Conservation (phyloP, 108 stramenopile species). For the Conticribra weissflogii region DNA sequence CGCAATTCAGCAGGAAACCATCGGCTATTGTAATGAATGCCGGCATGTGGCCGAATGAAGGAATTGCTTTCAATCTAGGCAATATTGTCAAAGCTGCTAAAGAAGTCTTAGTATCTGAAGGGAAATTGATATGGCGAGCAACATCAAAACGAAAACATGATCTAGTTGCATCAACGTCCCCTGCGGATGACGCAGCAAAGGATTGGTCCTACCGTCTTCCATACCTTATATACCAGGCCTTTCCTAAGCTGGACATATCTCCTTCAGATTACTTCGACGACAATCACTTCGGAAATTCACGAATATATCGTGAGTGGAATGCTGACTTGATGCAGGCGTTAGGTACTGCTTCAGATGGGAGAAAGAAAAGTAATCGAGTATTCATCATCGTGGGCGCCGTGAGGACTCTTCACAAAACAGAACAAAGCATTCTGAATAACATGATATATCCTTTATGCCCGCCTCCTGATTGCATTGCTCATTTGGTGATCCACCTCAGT, state of each 20-base stretch:
- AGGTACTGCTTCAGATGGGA: neutral
- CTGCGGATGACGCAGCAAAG: slow-evolving; percentile 3
- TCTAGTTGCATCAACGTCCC: neutral
- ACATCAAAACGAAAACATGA: neutral
- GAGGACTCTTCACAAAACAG: neutral
- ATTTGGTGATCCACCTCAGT: slow-evolving; percentile 7
- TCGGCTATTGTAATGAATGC: slow-evolving; percentile 5
- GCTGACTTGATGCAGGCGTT: neutral
- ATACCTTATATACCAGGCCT: slow-evolving; percentile 1
- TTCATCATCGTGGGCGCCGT: slow-evolving; percentile 9
- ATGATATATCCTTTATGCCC: slow-evolving; percentile 2
- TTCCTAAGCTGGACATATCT: neutral
- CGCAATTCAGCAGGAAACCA: neutral
- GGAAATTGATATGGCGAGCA: slow-evolving; percentile 1
- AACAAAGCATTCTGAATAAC: neutral
- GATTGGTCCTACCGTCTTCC: slow-evolving; percentile 8
- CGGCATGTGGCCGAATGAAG: slow-evolving; percentile 6
- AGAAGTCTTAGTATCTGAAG: neutral
- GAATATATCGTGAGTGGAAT: slow-evolving; percentile 1
- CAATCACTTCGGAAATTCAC: slow-evolving; percentile 1
- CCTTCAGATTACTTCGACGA: slow-evolving; percentile 4
- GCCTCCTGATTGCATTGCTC: slow-evolving; percentile 1
- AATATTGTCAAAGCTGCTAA: neutral
- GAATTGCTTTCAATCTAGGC: neutral
- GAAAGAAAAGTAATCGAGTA: neutral